A percentile compares a stretch with the other conserved stretches of the same genome.
Evolutionary conservation across 2,329 filamentous ascomycete species (phyloP).

Genomic region (Claviceps africana): DNA sequence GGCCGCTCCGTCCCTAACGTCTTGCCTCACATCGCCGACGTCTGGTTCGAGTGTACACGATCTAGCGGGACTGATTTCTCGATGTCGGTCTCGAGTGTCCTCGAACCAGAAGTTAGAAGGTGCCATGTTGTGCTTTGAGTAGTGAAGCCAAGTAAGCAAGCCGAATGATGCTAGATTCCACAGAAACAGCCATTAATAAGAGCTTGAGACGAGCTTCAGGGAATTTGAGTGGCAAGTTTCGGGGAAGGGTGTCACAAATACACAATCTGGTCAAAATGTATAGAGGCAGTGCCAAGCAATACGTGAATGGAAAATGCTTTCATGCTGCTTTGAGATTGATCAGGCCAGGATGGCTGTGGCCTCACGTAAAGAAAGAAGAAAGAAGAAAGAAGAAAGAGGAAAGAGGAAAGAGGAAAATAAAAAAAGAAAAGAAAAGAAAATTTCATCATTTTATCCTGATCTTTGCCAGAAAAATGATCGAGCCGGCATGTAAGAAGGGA

Average conservation of each 20-base stretch:
- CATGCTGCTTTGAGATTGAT: neutral
- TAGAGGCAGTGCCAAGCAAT: neutral
- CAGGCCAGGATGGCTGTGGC: neutral
- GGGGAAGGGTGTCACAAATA: too few relatives aligned
- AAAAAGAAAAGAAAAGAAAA: too few relatives aligned
- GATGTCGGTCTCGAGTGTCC: neutral
- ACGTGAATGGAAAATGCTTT: neutral
- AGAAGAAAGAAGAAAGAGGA: too few relatives aligned
- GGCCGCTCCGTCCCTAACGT: neutral
- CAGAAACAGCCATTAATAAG: neutral
- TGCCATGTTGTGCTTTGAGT: neutral
- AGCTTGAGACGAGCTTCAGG: neutral
- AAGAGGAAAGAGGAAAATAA: too few relatives aligned
- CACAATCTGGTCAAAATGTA: neutral
- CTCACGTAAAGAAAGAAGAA: too few relatives aligned
- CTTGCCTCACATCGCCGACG: neutral
- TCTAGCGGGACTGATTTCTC: conserved; percentile 1
- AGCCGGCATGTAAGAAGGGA: neutral
- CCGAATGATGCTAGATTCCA: too few relatives aligned
- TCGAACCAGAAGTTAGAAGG: neutral
- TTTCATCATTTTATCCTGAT: neutral
- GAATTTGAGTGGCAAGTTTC: neutral
- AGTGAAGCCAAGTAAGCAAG: neutral
- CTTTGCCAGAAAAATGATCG: neutral
- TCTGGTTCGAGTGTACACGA: conserved; percentile 13